Base-by-base conservation (phyloP, 495 filamentous ascomycete species). In the Neurospora africana region DNA sequence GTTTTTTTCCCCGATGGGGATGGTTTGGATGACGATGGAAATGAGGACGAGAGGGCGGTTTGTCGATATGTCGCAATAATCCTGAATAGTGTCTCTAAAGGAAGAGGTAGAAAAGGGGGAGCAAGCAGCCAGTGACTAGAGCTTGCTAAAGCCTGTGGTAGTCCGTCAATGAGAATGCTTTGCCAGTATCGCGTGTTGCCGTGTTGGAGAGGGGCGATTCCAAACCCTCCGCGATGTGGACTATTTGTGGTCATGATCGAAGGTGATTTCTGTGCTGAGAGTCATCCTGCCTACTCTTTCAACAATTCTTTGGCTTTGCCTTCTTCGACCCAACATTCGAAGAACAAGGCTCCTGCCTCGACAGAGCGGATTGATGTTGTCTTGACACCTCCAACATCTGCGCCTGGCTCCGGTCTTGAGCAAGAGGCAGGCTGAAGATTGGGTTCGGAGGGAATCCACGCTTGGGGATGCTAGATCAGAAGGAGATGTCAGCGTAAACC, bases 241-340 rank as follows among this genome's bases (percentile, higher is more conserved):
- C n/a, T 43, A 5, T 9, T 3, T n/a, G 41, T 40, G 39, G 5
- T 40, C 1, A 44, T 44, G 19, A 21, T 0, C 0, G 3, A 44
- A 10, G 19, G 19, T 44, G 41, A 4, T 1, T 44, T 9, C 19
- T 10, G 19, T 53, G 44, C 1, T 44, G 44, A 53, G 5, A 53
- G 5, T 37, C 21, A 23, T 72, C 68, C 37, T 39, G 37, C 61
- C 41, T 69, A 38, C 35, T 65, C 15, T 0, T 65, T 36, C 70
- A 70, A 69, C 61, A 76, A 65, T 17, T 73, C 74, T 71, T 83
- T 85, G 2, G 79, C 79, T 40, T 75, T 76, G 43, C 79, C 83
- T 75, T 90, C 87, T 74, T 92, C 90, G 5, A 91, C 82, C 90
- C 90, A 92, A 72, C 86, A 87, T 80, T 92, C 90, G 70, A 91